phyloP scores from a whole-genome alignment of 2,329 filamentous ascomycete species.

The Chrysoporthe deuterocubensis region DNA sequence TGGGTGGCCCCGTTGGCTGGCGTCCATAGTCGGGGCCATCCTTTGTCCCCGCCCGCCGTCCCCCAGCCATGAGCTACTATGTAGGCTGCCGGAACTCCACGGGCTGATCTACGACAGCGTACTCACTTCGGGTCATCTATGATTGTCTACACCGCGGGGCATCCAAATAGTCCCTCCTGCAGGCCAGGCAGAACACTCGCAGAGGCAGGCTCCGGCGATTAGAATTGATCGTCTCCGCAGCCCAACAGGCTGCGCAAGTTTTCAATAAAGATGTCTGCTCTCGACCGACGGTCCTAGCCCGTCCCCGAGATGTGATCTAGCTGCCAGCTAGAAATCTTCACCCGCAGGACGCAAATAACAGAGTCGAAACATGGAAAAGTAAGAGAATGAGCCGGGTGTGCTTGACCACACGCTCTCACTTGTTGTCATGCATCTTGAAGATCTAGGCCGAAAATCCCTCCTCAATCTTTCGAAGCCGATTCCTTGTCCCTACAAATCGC shows the following conservation, averaged over 20 bases:
- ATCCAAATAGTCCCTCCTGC: neutral
- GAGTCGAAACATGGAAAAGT: neutral
- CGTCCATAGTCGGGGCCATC: neutral
- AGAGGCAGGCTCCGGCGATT: neutral
- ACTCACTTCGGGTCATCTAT: neutral
- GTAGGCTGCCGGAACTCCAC: neutral
- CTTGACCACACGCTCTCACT: slow-evolving; percentile 3
- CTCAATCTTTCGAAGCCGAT: neutral
- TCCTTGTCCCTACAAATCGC: slow-evolving; percentile 4
- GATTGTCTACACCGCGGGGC: neutral
- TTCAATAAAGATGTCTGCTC: neutral
- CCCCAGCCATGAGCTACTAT: neutral
- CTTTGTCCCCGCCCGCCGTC: neutral
- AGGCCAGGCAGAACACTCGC: neutral
- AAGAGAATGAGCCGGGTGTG: neutral
- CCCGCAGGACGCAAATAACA: neutral
- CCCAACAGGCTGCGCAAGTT: neutral
- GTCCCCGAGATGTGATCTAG: neutral
- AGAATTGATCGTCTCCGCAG: neutral
- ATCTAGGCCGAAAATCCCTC: slow-evolving; percentile 4
- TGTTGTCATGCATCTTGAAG: slow-evolving; percentile 9
- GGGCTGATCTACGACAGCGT: neutral
- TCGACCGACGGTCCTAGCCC: neutral
- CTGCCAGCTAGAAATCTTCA: neutral
- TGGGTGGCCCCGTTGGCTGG: too few species aligned